These are phyloP conservation scores for Gossypium thurberi DNA, from an alignment of 345 rosid species.

Conservation along the genomic window DNA sequence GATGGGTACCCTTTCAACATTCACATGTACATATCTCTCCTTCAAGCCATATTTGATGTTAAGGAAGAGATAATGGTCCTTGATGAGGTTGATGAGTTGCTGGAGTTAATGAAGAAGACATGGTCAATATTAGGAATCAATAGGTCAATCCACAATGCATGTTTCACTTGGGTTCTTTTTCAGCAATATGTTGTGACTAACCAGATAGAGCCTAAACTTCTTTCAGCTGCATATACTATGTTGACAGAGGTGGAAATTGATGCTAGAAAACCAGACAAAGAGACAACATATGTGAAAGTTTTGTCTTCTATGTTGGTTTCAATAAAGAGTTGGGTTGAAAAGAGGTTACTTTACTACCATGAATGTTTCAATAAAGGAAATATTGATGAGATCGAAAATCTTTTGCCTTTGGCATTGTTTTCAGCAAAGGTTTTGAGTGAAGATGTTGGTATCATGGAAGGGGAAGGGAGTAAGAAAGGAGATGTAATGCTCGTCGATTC, in stretches of 20 bases:
- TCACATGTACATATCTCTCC: conserved; percentile 52
- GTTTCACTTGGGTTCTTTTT: conserved; percentile 87
- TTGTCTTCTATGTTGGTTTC: conserved; percentile 55
- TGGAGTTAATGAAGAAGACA: conserved; percentile 84
- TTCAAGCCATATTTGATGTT: conserved; percentile 64
- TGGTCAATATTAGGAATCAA: conserved; percentile 82
- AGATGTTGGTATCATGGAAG: conserved; percentile 47
- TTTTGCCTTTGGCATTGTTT: conserved; percentile 62
- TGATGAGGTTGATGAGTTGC: conserved; percentile 84
- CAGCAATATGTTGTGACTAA: conserved; percentile 61
- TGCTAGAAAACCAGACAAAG: conserved; percentile 60
- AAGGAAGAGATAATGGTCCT: conserved; percentile 77
- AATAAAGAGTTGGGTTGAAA: conserved; percentile 84
- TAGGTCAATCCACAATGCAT: conserved; percentile 56
- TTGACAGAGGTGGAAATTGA: conserved; percentile 71
- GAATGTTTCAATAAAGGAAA: conserved; percentile 64
- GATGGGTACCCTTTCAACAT: conserved; percentile 86
- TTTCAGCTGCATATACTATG: conserved; percentile 65
- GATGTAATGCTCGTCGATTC: conserved; percentile 39
- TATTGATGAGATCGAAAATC: conserved; percentile 49
- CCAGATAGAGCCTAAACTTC: conserved; percentile 70
- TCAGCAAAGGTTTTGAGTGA: conserved; percentile 62
- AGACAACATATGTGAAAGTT: conserved; percentile 51
- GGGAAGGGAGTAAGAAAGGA: conserved; percentile 35
- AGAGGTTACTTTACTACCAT: conserved; percentile 61